Conservation (phyloP, 805 yeast species). For the Pachysolen tannophilus region DNA sequence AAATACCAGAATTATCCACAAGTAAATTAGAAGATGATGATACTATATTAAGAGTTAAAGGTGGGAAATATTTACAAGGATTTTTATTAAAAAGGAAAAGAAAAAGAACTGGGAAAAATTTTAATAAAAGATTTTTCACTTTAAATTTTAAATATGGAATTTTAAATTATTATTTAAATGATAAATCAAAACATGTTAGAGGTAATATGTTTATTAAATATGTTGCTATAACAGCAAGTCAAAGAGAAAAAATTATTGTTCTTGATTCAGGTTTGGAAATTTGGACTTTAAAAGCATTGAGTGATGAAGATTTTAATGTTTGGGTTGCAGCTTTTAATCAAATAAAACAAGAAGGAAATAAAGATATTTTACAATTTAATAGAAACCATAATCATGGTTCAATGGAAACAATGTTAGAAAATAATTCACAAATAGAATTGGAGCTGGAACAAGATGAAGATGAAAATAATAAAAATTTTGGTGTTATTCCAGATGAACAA, state of each 20-base stretch:
- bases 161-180: constrained; percentile 70
- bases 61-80: constrained; percentile 74
- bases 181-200: constrained; percentile 62
- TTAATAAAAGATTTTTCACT: constrained; percentile 75
- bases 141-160: constrained; percentile 79
- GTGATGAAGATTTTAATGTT: constrained; percentile 54
- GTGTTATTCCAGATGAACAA: background rate
- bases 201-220: constrained; percentile 88
- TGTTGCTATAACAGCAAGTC: constrained; percentile 76
- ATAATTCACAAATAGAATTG: background rate
- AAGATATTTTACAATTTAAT: constrained; percentile 10
- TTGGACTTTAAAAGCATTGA: constrained; percentile 76
- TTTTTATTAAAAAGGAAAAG: constrained; percentile 64
- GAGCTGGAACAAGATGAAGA: background rate
- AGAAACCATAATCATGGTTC: background rate
- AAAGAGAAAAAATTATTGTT: constrained; percentile 57
- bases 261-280: constrained; percentile 94
- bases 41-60: constrained; percentile 33
- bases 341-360: constrained; percentile 23
- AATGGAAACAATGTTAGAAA: background rate
- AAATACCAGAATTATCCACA: constrained; percentile 17
- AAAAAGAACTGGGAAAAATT: constrained; percentile 80
- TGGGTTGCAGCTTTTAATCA: constrained; percentile 80
- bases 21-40: too few relatives aligned
- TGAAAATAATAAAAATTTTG: background rate